These are phyloP conservation scores for Trichophyton schoenleinii DNA, from an alignment of 2,329 filamentous ascomycete genomes.

Conservation along the genomic window DNA sequence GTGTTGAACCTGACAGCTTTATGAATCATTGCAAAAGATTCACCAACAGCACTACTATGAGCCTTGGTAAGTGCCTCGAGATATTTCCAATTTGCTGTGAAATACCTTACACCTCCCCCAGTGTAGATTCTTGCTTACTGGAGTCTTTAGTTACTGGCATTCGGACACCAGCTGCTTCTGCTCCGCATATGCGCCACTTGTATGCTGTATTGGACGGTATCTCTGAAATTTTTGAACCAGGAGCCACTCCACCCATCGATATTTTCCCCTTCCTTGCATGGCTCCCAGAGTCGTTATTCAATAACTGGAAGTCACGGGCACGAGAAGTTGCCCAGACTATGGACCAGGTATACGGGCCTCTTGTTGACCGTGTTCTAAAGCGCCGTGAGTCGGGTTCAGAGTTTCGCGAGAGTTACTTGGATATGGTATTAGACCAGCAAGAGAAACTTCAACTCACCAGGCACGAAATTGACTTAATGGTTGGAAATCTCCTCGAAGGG, in stretches of 20 bases:
- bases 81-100: neutral
- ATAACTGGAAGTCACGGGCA: neutral
- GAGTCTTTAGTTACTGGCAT: neutral
- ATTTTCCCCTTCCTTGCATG: constrained; percentile 12
- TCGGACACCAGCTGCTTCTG: neutral
- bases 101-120: too few species aligned
- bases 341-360: neutral
- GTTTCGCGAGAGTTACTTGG: neutral
- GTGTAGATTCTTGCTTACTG: too few species aligned
- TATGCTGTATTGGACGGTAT: constrained; percentile 8
- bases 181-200: neutral
- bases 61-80: neutral
- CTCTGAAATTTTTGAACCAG: constrained; percentile 11
- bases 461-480: constrained; percentile 3
- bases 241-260: constrained; percentile 12
- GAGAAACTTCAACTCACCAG: neutral
- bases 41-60: neutral
- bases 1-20: constrained; percentile 9
- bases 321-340: neutral
- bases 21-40: neutral
- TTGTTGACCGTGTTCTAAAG: neutral
- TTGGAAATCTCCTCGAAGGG: constrained; percentile 15
- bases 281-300: constrained; percentile 12
- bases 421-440: neutral
- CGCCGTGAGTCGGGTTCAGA: neutral